A percentile compares a stretch with the other conserved stretches of the same genome.
These are phyloP conservation scores for Aureobasidium sp. DNA, from an alignment of 2,329 filamentous ascomycete genomes.

Conservation along the genomic window DNA sequence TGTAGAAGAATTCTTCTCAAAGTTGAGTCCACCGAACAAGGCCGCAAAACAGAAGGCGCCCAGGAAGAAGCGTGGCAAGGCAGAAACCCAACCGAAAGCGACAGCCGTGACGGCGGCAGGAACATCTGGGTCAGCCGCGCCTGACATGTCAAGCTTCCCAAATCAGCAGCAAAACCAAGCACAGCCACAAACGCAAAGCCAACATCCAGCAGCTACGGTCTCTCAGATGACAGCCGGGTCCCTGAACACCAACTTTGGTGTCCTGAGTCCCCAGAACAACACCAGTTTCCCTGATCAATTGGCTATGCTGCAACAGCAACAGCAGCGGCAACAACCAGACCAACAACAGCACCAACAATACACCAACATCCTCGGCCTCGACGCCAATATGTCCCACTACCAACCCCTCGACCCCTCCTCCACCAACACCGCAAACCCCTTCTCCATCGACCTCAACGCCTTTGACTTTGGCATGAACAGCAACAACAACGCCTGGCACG, in stretches of 20 bases:
- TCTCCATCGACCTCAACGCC: slow-evolving; percentile 21
- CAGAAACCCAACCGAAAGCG: slow-evolving; percentile 20
- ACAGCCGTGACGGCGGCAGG: background rate
- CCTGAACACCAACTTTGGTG: background rate
- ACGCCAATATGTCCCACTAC: slow-evolving; percentile 29
- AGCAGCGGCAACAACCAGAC: slow-evolving; percentile 10
- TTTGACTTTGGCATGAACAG: slow-evolving; percentile 20
- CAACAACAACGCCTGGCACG: slow-evolving; percentile 17
- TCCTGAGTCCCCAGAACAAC: background rate
- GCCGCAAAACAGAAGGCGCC: slow-evolving; percentile 35
- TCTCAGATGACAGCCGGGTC: slow-evolving; percentile 1
- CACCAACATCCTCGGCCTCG: slow-evolving; percentile 28
- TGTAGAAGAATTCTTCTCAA: slow-evolving; percentile 89
- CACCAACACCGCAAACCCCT: slow-evolving; percentile 17
- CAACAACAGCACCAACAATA: slow-evolving; percentile 3
- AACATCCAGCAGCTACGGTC: slow-evolving; percentile 16
- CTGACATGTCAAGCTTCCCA: slow-evolving; percentile 22
- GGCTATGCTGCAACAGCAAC: slow-evolving; percentile 17
- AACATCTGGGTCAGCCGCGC: background rate
- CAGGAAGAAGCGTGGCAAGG: slow-evolving; percentile 28
- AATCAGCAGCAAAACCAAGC: slow-evolving; percentile 21
- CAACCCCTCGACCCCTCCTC: slow-evolving; percentile 6
- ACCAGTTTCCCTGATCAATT: slow-evolving; percentile 13
- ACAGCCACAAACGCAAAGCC: slow-evolving; percentile 21
- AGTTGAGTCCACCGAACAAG: slow-evolving; percentile 55